phyloP scores from a whole-genome alignment of 306 rosid species.

The Begonia masoniana region DNA sequence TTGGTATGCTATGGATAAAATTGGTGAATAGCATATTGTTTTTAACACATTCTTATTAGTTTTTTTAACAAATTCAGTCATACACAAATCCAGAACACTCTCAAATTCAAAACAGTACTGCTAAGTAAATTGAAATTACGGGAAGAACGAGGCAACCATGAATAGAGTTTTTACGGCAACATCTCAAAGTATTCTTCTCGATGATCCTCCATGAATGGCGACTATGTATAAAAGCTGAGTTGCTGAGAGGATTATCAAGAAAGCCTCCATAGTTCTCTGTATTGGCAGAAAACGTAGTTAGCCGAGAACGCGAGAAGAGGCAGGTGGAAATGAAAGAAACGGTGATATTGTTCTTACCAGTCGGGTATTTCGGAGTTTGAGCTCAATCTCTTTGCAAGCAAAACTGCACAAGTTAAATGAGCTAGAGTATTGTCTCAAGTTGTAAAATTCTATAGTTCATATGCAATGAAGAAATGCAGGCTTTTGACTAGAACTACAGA shows the following conservation, averaged over 20 bases:
- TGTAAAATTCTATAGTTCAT: no score
- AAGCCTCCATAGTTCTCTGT: constrained; percentile 92
- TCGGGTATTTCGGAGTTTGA: constrained; percentile 51
- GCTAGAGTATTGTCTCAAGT: no score
- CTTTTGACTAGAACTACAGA: background rate
- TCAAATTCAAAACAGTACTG: no score
- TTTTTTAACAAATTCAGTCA: no score
- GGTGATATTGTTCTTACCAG: constrained; percentile 41
- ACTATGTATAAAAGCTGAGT: constrained; percentile 75
- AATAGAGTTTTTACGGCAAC: constrained; percentile 1
- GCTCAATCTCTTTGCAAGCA: constrained; percentile 86
- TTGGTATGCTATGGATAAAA: no score
- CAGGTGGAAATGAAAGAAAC: background rate
- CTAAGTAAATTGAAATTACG: background rate
- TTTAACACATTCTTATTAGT: no score
- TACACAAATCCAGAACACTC: no score
- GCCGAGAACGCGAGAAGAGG: background rate
- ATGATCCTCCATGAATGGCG: constrained; percentile 43
- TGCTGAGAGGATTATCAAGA: constrained; percentile 76
- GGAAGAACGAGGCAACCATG: background rate
- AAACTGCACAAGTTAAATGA: constrained; percentile 25
- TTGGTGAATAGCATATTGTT: no score
- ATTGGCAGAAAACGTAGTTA: background rate
- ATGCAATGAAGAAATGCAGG: no score
- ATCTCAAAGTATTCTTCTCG: constrained; percentile 18